phyloP scores from a whole-genome alignment of 352 stramenopile genomes.

The Globisporangium abappressorium region DNA sequence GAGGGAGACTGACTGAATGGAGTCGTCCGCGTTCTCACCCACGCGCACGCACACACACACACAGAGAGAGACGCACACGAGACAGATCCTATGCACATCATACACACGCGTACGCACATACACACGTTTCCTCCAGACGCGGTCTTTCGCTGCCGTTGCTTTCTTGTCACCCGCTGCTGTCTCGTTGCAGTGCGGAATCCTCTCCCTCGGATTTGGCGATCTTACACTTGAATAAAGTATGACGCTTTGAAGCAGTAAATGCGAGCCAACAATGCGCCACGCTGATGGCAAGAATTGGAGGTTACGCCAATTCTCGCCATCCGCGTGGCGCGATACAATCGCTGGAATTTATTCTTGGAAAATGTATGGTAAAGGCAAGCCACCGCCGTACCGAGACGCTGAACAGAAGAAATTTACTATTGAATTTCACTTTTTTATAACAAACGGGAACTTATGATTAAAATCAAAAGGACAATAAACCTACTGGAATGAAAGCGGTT shows the following conservation, averaged over 20 bases:
- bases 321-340: no score
- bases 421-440: no score
- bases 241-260: background rate
- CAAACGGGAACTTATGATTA: no score
- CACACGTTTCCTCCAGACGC: background rate
- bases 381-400: no score
- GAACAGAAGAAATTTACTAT: no score
- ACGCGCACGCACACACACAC: background rate
- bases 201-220: background rate
- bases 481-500: no score
- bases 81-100: background rate
- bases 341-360: no score
- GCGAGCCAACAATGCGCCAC: background rate
- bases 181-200: background rate
- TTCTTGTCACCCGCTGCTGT: background rate
- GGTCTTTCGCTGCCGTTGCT: background rate
- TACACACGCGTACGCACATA: background rate
- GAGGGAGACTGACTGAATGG: background rate
- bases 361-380: no score
- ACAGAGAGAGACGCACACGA: background rate
- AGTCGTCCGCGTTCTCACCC: background rate
- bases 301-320: no score
- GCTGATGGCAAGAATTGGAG: no score
- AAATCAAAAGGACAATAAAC: no score
- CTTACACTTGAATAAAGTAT: background rate